phyloP scores from a whole-genome alignment of 1,284 basidiomycete genomes.

The Cystobasidium slooffiae region DNA sequence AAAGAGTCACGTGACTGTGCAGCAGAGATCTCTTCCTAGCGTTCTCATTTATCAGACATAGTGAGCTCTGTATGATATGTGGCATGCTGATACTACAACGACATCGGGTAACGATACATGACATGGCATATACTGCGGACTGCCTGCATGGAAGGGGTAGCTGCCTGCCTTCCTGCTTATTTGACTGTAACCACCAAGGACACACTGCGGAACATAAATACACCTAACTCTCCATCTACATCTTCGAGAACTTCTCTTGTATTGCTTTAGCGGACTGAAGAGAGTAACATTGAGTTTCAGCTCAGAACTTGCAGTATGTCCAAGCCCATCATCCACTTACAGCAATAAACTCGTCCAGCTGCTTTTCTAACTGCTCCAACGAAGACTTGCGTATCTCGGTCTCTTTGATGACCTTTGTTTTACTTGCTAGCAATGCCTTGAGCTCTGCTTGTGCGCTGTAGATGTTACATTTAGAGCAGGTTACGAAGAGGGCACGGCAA shows the following conservation, averaged over 20 bases:
- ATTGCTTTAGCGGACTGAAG: constrained; percentile 49
- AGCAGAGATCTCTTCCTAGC: background rate
- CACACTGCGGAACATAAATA: background rate
- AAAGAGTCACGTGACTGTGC: constrained; percentile 4
- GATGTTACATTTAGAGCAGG: background rate
- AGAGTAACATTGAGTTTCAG: background rate
- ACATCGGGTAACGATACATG: background rate
- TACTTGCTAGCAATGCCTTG: constrained; percentile 47
- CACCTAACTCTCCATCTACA: constrained; percentile 6
- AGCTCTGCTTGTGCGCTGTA: constrained; percentile 51
- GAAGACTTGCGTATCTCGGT: constrained; percentile 51
- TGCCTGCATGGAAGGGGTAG: background rate
- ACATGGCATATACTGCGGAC: background rate
- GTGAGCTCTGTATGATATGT: background rate
- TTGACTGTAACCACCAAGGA: background rate
- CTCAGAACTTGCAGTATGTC: background rate
- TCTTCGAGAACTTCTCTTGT: constrained; percentile 48
- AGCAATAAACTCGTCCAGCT: constrained; percentile 50
- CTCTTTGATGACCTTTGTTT: constrained; percentile 52
- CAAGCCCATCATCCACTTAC: constrained; percentile 30
- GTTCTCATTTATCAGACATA: background rate
- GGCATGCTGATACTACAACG: constrained; percentile 2
- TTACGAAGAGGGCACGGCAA: background rate
- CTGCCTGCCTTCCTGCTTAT: background rate
- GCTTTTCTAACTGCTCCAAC: constrained; percentile 51